Conservation (phyloP, 257 asterid species). For the Paulownia fortunei region DNA sequence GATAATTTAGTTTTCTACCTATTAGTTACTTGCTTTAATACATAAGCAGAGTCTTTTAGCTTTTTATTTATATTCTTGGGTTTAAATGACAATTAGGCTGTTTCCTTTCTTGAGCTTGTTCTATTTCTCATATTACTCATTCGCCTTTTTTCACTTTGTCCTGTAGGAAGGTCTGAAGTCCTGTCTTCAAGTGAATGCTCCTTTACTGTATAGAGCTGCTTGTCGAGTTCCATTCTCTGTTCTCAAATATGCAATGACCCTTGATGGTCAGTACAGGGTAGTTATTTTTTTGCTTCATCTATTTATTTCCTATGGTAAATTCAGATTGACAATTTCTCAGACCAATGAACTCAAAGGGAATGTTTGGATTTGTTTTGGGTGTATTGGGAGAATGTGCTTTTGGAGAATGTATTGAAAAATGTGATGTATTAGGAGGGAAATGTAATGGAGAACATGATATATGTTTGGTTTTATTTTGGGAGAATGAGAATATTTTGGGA, state of each 20-base stretch:
- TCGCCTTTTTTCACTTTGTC: constrained; percentile 26
- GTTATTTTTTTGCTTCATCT: constrained; percentile 29
- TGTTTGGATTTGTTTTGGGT: too few relatives aligned
- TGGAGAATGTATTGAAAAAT: too few relatives aligned
- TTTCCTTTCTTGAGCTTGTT: constrained; percentile 15
- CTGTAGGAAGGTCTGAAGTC: constrained; percentile 82
- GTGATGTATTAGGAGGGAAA: too few relatives aligned
- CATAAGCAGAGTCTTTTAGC: neutral
- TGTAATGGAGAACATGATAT: too few relatives aligned
- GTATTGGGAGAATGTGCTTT: too few relatives aligned
- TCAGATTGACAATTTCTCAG: neutral
- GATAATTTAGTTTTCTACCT: neutral
- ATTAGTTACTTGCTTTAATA: neutral
- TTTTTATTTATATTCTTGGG: neutral
- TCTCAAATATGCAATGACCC: constrained; percentile 98
- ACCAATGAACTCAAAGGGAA: neutral
- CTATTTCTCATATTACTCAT: constrained; percentile 20
- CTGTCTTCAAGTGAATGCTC: constrained; percentile 94
- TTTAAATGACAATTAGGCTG: neutral
- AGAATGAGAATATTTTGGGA: too few relatives aligned
- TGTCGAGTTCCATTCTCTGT: constrained; percentile 88
- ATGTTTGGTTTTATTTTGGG: too few relatives aligned
- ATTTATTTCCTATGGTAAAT: constrained; percentile 14
- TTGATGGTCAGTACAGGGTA: constrained; percentile 79
- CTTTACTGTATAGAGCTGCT: constrained; percentile 93